Evolutionary conservation across 371 early-diverging fungal genomes (phyloP).

Genomic region (Mortierella sp.): DNA sequence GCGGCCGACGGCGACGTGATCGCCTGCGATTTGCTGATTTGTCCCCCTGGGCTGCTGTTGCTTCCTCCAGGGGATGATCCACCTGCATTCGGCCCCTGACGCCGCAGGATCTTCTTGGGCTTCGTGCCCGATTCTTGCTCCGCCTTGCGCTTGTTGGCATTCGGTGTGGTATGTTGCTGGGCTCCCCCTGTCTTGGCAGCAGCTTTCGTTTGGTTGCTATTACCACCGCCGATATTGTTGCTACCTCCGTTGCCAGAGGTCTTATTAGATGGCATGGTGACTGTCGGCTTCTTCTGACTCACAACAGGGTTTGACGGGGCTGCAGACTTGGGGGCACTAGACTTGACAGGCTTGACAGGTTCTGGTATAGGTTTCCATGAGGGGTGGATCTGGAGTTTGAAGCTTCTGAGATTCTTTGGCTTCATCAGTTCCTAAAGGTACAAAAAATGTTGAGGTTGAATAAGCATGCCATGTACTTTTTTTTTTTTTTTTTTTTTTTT

Average conservation of each 20-base stretch:
- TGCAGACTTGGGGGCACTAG: background rate
- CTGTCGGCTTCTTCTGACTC: background rate
- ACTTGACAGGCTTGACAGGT: slow-evolving; percentile 15
- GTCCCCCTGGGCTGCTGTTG: slow-evolving; percentile 2
- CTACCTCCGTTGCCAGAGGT: slow-evolving; percentile 7
- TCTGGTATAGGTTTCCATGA: slow-evolving; percentile 42
- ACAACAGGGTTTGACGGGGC: background rate
- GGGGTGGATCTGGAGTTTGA: slow-evolving; percentile 27
- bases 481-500: background rate
- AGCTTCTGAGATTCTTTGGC: slow-evolving; percentile 25
- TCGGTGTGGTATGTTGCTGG: background rate
- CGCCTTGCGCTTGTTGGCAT: slow-evolving; percentile 30
- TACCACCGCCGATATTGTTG: slow-evolving; percentile 16
- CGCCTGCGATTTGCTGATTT: too few species aligned
- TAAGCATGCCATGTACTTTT: background rate
- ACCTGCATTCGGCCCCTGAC: slow-evolving; percentile 13
- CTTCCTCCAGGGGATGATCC: slow-evolving; percentile 25
- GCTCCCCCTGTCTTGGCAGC: background rate
- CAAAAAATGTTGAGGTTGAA: background rate
- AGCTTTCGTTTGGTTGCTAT: slow-evolving; percentile 7
- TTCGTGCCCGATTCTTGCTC: slow-evolving; percentile 22
- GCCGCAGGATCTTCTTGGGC: slow-evolving; percentile 40
- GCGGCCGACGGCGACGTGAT: too few species aligned
- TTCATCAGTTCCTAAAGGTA: slow-evolving; percentile 36
- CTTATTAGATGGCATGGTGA: background rate